Conservation (phyloP, 2,329 filamentous ascomycete species). For the Fusarium anguioides region DNA sequence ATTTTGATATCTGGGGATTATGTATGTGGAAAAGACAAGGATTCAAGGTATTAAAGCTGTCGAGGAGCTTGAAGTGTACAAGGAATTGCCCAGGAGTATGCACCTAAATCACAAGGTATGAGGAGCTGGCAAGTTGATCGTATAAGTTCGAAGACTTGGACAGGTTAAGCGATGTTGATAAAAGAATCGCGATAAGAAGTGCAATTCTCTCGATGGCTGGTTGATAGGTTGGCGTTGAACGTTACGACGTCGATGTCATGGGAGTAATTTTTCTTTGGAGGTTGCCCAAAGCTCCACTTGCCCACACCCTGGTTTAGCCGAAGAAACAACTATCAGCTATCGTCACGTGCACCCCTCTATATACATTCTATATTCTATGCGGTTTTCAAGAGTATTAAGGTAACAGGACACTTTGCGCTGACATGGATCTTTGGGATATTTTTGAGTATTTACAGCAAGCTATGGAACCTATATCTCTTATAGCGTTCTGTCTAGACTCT, state of each 20-base stretch:
- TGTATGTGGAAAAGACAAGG: neutral
- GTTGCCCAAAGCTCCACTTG: slow-evolving; percentile 9
- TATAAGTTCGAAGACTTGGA: neutral
- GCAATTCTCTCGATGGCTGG: slow-evolving; percentile 30
- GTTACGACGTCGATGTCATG: slow-evolving; percentile 42
- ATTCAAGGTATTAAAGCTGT: slow-evolving; percentile 19
- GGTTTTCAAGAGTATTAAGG: neutral
- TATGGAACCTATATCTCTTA: too few species aligned
- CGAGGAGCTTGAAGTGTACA: slow-evolving; percentile 13
- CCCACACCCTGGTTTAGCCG: slow-evolving; percentile 40
- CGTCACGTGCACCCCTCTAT: slow-evolving; percentile 38
- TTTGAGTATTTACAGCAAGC: too few species aligned
- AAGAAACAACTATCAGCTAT: slow-evolving; percentile 19
- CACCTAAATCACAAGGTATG: slow-evolving; percentile 1
- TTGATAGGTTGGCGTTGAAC: slow-evolving; percentile 37
- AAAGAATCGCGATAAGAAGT: slow-evolving; percentile 21
- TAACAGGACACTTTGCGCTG: too few species aligned
- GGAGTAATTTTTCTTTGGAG: slow-evolving; percentile 46
- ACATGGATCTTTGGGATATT: too few species aligned
- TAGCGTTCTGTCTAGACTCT: too few species aligned
- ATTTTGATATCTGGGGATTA: slow-evolving; percentile 64
- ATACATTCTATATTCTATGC: neutral
- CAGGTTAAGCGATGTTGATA: neutral
- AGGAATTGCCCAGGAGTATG: neutral
- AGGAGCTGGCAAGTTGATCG: neutral